phyloP scores from a whole-genome alignment of 768 basidiomycete genomes.

The Pleurotus sapidus region DNA sequence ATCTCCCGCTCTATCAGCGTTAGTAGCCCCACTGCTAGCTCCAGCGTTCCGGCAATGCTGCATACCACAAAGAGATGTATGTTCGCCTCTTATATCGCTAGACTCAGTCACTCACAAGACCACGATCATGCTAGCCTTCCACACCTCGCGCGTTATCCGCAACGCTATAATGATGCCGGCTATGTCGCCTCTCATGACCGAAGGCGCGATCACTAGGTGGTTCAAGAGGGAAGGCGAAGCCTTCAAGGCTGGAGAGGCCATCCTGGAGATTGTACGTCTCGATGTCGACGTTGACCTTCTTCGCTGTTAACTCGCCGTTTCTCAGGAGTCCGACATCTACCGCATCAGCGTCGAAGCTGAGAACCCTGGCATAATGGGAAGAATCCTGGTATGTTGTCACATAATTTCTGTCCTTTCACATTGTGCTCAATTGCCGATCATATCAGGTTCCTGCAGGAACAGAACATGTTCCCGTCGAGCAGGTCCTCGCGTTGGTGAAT shows the following conservation, averaged over 20 bases:
- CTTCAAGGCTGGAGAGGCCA: slow-evolving; percentile 67
- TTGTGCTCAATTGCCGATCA: not conserved
- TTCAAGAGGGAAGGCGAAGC: slow-evolving; percentile 75
- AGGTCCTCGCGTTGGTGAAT: slow-evolving; percentile 16
- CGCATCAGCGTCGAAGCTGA: slow-evolving; percentile 91
- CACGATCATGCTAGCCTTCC: slow-evolving; percentile 5
- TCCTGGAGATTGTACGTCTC: slow-evolving; percentile 67
- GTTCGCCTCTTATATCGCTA: not conserved
- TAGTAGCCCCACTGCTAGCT: slow-evolving; percentile 2
- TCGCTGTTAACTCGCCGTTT: not conserved
- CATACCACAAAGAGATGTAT: not conserved
- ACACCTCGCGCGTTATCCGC: slow-evolving; percentile 11
- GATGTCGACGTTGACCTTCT: not conserved
- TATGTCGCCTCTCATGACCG: slow-evolving; percentile 89
- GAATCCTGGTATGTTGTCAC: slow-evolving; percentile 65
- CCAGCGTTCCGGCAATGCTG: slow-evolving; percentile 2
- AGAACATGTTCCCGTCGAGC: slow-evolving; percentile 44
- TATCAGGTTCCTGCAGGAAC: slow-evolving; percentile 61
- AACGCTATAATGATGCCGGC: slow-evolving; percentile 69
- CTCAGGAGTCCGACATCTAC: slow-evolving; percentile 71
- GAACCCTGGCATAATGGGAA: slow-evolving; percentile 81
- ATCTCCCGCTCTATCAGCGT: slow-evolving; percentile 7
- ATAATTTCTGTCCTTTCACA: not conserved
- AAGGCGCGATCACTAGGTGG: slow-evolving; percentile 79
- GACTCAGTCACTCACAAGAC: not conserved